These are phyloP conservation scores for Prorocentrum cordatum DNA, from an alignment of 169 alveolate genomes.

Conservation along the genomic window DNA sequence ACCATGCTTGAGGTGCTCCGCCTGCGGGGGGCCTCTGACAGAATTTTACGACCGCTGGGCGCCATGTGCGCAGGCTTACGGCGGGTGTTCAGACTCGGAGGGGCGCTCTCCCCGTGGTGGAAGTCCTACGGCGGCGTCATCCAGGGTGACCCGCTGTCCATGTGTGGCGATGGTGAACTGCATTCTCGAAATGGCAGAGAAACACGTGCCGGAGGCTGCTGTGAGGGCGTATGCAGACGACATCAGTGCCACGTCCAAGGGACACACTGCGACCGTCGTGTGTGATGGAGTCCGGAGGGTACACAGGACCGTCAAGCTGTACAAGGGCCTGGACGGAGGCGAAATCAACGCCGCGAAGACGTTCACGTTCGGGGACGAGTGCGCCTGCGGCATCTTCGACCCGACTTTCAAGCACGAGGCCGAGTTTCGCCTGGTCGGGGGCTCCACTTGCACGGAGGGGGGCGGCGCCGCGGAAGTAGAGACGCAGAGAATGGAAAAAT, in stretches of 20 bases:
- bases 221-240: slow-evolving; percentile 4
- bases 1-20: neutral
- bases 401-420: neutral
- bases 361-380: neutral
- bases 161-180: neutral
- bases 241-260: neutral
- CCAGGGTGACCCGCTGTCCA: neutral
- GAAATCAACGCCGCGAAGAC: neutral
- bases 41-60: neutral
- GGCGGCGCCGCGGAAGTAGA: neutral
- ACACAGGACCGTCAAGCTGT: neutral
- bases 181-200: neutral
- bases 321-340: neutral
- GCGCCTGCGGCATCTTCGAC: neutral
- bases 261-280: neutral
- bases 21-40: neutral
- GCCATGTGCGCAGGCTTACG: neutral
- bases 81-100: neutral
- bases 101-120: neutral
- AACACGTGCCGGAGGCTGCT: neutral
- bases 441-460: neutral
- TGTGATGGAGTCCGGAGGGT: neutral
- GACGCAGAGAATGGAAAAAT: neutral
- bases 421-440: neutral
- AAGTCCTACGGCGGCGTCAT: neutral